phyloP scores from a whole-genome alignment of 2,329 filamentous ascomycete species.

The Alternaria consortialis region DNA sequence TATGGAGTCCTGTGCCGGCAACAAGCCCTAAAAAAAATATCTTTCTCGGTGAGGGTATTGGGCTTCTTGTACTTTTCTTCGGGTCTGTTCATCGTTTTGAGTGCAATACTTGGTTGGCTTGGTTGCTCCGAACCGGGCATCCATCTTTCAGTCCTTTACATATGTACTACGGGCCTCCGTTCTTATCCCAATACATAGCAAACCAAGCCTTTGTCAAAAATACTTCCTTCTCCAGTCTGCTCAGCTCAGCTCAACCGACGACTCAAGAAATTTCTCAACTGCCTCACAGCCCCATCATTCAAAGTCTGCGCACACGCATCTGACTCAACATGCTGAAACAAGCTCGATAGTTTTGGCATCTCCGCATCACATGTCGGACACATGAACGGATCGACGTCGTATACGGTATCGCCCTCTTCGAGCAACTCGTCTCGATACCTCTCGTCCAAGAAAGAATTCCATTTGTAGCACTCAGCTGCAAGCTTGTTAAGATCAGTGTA shows the following conservation, averaged over 20 bases:
- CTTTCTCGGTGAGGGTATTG: neutral
- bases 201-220: neutral
- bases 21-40: neutral
- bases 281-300: neutral
- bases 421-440: neutral
- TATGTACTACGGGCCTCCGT: too few relatives aligned
- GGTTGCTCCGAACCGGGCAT: too few relatives aligned
- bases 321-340: slow-evolving; percentile 19
- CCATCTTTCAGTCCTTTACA: too few relatives aligned
- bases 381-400: neutral
- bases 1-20: slow-evolving; percentile 30
- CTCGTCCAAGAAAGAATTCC: neutral
- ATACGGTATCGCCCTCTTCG: neutral
- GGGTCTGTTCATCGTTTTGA: neutral
- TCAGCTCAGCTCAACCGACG: neutral
- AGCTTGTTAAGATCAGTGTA: neutral
- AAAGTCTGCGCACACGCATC: slow-evolving; percentile 9
- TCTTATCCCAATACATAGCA: neutral
- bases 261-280: neutral
- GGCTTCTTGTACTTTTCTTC: neutral
- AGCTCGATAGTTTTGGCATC: slow-evolving; percentile 9
- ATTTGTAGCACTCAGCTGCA: neutral
- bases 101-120: too few relatives aligned
- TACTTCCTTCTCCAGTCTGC: neutral
- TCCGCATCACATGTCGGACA: slow-evolving; percentile 4